Conservation (phyloP, 371 early-diverging fungal genomes). For the Choanephora cucurbitarum region DNA sequence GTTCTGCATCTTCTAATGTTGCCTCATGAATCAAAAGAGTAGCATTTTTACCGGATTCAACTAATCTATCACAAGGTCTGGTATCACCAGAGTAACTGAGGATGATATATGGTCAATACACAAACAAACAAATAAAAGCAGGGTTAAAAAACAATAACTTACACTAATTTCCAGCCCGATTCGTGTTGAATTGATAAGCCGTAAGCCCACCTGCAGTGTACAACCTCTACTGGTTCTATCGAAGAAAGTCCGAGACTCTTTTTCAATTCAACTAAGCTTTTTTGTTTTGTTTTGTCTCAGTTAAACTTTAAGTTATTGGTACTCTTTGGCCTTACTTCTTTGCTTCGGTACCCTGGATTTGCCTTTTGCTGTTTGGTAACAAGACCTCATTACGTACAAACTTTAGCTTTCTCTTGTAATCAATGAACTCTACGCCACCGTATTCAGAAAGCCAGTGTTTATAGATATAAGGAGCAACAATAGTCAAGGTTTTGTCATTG, state of each 20-base stretch:
- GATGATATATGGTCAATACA: too few species aligned
- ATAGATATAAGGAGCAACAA: conserved; percentile 71
- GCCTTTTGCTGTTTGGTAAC: conserved; percentile 4
- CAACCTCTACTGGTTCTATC: conserved; percentile 69
- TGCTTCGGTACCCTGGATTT: conserved; percentile 3
- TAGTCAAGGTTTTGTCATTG: conserved; percentile 30
- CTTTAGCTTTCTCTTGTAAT: conserved; percentile 26
- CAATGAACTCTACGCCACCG: conserved; percentile 64
- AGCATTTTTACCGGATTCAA: conserved; percentile 69
- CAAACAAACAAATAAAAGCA: background rate
- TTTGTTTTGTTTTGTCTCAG: too few species aligned
- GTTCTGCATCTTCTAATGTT: conserved; percentile 85
- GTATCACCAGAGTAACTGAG: conserved; percentile 95
- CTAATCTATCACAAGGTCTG: conserved; percentile 81
- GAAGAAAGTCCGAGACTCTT: conserved; percentile 49
- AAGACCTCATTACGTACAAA: conserved; percentile 46
- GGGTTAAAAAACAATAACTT: conserved; percentile 12
- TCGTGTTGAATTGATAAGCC: conserved; percentile 70
- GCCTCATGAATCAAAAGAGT: conserved; percentile 97
- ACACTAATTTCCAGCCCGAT: conserved; percentile 72
- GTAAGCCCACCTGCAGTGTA: conserved; percentile 83
- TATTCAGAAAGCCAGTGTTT: conserved; percentile 73
- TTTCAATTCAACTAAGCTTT: conserved; percentile 35
- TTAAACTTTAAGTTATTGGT: conserved; percentile 7
- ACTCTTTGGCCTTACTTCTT: background rate